Evolutionary conservation across 1,284 basidiomycete species (phyloP), one percentile per base, ranked within the genome.

Genomic region (Boletus sp.): DNA sequence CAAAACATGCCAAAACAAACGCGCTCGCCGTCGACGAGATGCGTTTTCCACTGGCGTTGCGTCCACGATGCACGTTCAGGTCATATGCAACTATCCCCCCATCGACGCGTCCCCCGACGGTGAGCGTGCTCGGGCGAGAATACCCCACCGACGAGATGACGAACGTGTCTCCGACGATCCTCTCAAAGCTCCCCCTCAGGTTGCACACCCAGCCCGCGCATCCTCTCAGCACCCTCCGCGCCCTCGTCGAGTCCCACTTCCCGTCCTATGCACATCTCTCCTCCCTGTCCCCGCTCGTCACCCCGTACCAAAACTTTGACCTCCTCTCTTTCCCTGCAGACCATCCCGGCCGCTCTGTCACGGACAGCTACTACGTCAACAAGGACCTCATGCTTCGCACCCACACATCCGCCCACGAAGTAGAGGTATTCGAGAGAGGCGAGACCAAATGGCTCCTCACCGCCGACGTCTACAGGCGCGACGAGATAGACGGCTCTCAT

Each of bases 351-450:
- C 82, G 96, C 48, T 78, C 84, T 17, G 74, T 82, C 40, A 91
- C 91, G 22, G 96, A 99, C 72, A 92, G 88, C 58, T 99, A 99
- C 76, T 99, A 99, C 68, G 74, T 98, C 59, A 99, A 99, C 74
- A 78, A 78, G 56, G 73, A 82, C 57, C 77, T 87, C 56, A 94
- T 99, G 86, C 81, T 99, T 41, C 86, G 96, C 37, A 99, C 96
- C 0, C 96, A 99, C 68, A 98, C 96, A 0, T 94, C 90, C 17
- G 93, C 96, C 2, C 96, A 99, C 68, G 95, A 99, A 72, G 90
- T 99, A 29, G 92, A 95, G 55, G 84, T 87, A 6, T 99, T 97
- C 69, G 70, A 78, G 35, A 70, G 74, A 30, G 91, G 91, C 5
- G 74, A 87, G 57, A 81, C 88, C 30, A 76, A 78, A 45, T 99